Percentiles rank a stretch among this genome's conserved stretches.
Evolutionary conservation across 1,284 basidiomycete species (phyloP).

Genomic region (Melanopsichium pennsylvanicum): DNA sequence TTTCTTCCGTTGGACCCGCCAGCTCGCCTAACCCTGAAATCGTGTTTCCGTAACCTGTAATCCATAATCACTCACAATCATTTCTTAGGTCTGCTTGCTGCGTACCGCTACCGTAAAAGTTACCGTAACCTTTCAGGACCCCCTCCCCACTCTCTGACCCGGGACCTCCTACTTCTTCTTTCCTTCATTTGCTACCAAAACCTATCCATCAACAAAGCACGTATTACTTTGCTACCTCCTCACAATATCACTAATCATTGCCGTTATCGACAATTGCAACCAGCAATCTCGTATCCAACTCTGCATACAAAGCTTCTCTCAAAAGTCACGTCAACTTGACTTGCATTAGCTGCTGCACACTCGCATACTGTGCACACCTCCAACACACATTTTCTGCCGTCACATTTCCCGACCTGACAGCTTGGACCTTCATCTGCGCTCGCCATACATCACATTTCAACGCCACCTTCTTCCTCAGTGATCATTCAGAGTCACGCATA

Average conservation of each 20-base stretch:
- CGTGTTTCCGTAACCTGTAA: too few relatives aligned
- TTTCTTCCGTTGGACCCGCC: conserved; percentile 11
- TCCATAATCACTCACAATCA: too few relatives aligned
- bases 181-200: conserved; percentile 3
- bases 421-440: conserved; percentile 15
- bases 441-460: conserved; percentile 27
- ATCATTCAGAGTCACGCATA: conserved; percentile 19
- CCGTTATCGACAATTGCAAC: background rate
- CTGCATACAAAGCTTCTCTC: background rate
- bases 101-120: background rate
- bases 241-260: conserved; percentile 4
- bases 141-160: background rate
- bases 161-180: conserved; percentile 1
- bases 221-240: too few relatives aligned
- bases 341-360: conserved; percentile 15
- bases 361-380: too few relatives aligned
- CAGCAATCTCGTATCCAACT: conserved; percentile 1
- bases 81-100: too few relatives aligned
- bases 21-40: background rate
- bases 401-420: conserved; percentile 13
- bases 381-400: conserved; percentile 16
- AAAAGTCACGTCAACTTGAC: conserved; percentile 16
- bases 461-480: conserved; percentile 17
- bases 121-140: background rate
- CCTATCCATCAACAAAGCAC: too few relatives aligned